Conservation (phyloP, 2,329 filamentous ascomycete genomes). For the Didymosphaeria variabile region DNA sequence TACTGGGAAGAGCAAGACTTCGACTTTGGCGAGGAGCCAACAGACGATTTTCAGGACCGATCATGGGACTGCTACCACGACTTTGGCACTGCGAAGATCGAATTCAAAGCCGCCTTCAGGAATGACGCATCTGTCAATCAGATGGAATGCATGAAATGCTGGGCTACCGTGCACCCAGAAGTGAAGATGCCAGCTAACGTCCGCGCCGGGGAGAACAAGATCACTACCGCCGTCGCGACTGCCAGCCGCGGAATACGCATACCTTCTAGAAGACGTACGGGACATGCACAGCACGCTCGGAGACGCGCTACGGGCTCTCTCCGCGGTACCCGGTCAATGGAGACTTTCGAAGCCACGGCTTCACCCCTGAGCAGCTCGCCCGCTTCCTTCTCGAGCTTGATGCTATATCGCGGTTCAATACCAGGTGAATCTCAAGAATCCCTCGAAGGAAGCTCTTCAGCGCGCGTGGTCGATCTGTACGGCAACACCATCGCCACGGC, state of each 20-base stretch:
- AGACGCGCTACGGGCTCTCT: not conserved
- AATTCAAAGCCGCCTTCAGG: slow-evolving; percentile 24
- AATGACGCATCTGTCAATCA: slow-evolving; percentile 9
- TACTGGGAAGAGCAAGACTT: slow-evolving; percentile 43
- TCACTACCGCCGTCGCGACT: not conserved
- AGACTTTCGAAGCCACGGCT: not conserved
- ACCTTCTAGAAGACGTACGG: not conserved
- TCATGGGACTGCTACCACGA: slow-evolving; percentile 38
- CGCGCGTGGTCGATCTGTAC: slow-evolving; percentile 29
- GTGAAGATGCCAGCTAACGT: slow-evolving; percentile 23
- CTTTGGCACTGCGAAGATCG: slow-evolving; percentile 30
- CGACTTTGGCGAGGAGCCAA: slow-evolving; percentile 51
- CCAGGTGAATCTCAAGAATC: not conserved
- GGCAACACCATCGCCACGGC: slow-evolving; percentile 25
- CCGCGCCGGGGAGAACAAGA: slow-evolving; percentile 10
- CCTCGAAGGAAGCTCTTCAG: not conserved
- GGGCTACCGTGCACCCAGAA: slow-evolving; percentile 34
- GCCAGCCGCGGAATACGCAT: not conserved
- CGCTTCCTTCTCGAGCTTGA: not conserved
- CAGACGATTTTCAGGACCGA: slow-evolving; percentile 31
- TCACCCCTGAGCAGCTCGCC: slow-evolving; percentile 3
- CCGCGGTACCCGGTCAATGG: not conserved
- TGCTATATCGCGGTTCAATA: slow-evolving; percentile 10
- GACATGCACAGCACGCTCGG: not conserved
- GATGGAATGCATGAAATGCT: slow-evolving; percentile 46